Evolutionary conservation across 2,329 filamentous ascomycete genomes (phyloP).

Genomic region (Chalara sp.): DNA sequence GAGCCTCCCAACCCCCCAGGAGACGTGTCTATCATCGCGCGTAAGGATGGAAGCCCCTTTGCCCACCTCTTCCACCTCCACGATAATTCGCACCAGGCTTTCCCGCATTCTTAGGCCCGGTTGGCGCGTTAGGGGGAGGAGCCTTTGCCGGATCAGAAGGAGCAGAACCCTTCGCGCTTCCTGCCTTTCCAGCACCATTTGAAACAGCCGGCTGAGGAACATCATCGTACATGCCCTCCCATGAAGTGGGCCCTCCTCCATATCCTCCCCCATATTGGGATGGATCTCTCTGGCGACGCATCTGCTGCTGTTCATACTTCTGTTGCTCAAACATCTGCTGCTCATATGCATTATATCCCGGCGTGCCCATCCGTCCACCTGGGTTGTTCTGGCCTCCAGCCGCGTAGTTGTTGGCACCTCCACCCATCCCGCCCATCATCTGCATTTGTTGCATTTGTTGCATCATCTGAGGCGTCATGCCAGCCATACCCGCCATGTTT

Average conservation of each 20-base stretch:
- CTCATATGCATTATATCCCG: constrained; percentile 51
- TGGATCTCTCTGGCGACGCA: constrained; percentile 31
- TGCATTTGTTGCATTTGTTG: constrained; percentile 46
- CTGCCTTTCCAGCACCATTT: constrained; percentile 28
- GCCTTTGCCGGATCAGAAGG: constrained; percentile 37
- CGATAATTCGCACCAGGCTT: constrained; percentile 89
- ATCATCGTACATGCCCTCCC: constrained; percentile 98
- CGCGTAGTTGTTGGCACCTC: constrained; percentile 19
- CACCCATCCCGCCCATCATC: constrained; percentile 30
- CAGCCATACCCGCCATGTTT: constrained; percentile 25
- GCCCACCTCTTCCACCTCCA: constrained; percentile 73
- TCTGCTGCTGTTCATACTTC: constrained; percentile 65
- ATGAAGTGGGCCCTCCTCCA: constrained; percentile 68
- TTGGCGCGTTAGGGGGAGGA: constrained; percentile 78
- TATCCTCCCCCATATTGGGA: constrained; percentile 40
- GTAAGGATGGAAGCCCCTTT: constrained; percentile 79
- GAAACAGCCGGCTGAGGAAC: constrained; percentile 70
- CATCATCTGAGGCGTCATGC: constrained; percentile 42
- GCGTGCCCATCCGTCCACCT: constrained; percentile 34
- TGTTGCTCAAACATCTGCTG: constrained; percentile 72
- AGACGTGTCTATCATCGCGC: constrained; percentile 24
- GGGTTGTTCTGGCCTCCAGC: constrained; percentile 32
- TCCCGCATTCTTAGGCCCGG: constrained; percentile 91
- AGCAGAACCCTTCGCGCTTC: constrained; percentile 24
- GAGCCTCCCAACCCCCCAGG: no score